Conservation (phyloP, 805 yeast species). For the Kluyveromyces siamensis region DNA sequence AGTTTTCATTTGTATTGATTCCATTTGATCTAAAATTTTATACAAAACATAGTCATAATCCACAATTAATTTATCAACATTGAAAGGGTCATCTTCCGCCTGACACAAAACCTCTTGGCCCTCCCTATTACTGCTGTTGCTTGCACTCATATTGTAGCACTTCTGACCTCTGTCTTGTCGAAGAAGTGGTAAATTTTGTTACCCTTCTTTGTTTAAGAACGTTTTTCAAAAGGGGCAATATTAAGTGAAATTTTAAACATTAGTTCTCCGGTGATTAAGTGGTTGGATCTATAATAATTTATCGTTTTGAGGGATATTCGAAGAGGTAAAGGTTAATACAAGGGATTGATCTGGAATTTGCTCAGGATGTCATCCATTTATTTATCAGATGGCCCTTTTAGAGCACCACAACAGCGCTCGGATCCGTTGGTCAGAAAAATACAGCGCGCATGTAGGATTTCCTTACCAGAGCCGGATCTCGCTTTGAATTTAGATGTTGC, state of each 20-base stretch:
- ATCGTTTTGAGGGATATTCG: not conserved
- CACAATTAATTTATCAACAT: slow-evolving; percentile 49
- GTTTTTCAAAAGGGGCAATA: not conserved
- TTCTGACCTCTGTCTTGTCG: not conserved
- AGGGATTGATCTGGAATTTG: slow-evolving; percentile 5
- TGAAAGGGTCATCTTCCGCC: slow-evolving; percentile 42
- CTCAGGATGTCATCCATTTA: slow-evolving; percentile 19
- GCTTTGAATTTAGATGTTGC: slow-evolving; percentile 87
- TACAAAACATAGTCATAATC: slow-evolving; percentile 57
- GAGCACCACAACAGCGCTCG: slow-evolving; percentile 22
- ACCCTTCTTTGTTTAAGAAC: not conserved
- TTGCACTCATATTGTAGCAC: not conserved
- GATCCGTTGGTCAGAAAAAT: slow-evolving; percentile 35
- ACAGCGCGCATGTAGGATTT: slow-evolving; percentile 78
- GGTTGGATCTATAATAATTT: too few relatives aligned
- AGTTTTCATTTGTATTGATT: slow-evolving; percentile 38
- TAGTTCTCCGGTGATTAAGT: not conserved
- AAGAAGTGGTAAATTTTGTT: not conserved
- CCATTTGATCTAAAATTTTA: slow-evolving; percentile 50
- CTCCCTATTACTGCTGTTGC: not conserved
- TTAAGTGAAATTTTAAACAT: not conserved
- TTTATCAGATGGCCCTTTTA: slow-evolving; percentile 26
- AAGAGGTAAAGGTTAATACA: not conserved
- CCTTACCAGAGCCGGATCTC: slow-evolving; percentile 77
- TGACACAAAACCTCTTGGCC: not conserved